phyloP scores from a whole-genome alignment of 2,329 filamentous ascomycete species.

The Paecilomyces dactylethromorphus region DNA sequence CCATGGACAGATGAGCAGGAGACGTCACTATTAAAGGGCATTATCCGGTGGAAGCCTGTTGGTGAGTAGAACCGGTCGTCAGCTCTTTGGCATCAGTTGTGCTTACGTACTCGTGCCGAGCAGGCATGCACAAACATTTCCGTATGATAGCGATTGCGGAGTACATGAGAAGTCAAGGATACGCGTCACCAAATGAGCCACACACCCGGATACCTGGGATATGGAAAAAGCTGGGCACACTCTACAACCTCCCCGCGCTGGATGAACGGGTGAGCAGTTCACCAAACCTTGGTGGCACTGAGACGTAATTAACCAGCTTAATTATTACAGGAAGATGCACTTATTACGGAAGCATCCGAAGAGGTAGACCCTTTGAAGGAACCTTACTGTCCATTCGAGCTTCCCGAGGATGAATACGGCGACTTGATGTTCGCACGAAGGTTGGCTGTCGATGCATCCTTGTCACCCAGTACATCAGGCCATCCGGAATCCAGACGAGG shows the following conservation, averaged over 20 bases:
- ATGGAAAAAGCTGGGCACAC: conserved; percentile 75
- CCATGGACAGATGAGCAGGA: conserved; percentile 96
- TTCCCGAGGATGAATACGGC: conserved; percentile 48
- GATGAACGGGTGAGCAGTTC: conserved; percentile 71
- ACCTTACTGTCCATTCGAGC: conserved; percentile 58
- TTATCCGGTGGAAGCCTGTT: conserved; percentile 94
- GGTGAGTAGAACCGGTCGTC: conserved; percentile 47
- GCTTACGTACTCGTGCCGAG: conserved; percentile 8
- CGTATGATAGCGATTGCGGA: conserved; percentile 82
- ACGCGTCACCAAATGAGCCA: conserved; percentile 53
- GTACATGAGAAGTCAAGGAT: conserved; percentile 74
- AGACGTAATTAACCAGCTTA: conserved; percentile 1
- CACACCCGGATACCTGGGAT: conserved; percentile 89
- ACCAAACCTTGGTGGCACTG: conserved; percentile 15
- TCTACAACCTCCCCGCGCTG: conserved; percentile 80
- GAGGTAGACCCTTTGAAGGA: conserved; percentile 41
- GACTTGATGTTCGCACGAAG: conserved; percentile 44
- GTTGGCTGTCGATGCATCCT: conserved; percentile 37
- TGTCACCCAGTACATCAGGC: conserved; percentile 31
- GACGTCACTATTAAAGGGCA: conserved; percentile 82
- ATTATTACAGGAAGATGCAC: conserved; percentile 43
- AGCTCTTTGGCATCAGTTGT: not conserved
- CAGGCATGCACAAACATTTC: conserved; percentile 90
- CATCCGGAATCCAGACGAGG: conserved; percentile 32
- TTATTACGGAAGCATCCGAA: conserved; percentile 52